A percentile compares a stretch with the other conserved stretches of the same genome.
phyloP scores from a whole-genome alignment of 371 early-diverging fungal genomes.

The Mycotypha africana region DNA sequence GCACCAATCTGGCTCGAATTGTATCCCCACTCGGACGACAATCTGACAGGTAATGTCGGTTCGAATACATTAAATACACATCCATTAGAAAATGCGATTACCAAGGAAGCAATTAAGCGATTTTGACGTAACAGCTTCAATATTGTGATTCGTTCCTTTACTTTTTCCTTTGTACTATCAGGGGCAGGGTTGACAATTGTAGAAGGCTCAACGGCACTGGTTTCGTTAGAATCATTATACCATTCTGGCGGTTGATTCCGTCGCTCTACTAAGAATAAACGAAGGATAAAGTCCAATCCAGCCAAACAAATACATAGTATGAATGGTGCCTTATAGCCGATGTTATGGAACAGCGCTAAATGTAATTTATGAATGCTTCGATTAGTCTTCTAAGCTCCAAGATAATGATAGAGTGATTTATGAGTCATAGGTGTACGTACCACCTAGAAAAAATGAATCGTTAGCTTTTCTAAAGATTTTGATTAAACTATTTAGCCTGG shows the following conservation, averaged over 20 bases:
- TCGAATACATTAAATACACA: slow-evolving; percentile 18
- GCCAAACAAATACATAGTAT: slow-evolving; percentile 56
- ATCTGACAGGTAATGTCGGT: slow-evolving; percentile 39
- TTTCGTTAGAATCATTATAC: slow-evolving; percentile 2
- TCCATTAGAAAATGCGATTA: slow-evolving; percentile 19
- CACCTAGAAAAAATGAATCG: no score
- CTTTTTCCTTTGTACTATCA: background rate
- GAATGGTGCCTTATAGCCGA: slow-evolving; percentile 57
- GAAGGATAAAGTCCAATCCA: slow-evolving; percentile 35
- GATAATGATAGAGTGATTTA: no score
- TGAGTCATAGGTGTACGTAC: no score
- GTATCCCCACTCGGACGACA: slow-evolving; percentile 34
- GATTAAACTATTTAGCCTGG: no score
- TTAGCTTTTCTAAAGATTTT: no score
- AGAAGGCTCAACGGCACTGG: background rate
- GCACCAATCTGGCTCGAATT: slow-evolving; percentile 46
- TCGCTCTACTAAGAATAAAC: slow-evolving; percentile 37
- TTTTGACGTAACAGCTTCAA: slow-evolving; percentile 10
- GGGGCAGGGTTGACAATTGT: background rate
- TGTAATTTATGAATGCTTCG: background rate
- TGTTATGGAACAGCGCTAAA: slow-evolving; percentile 38
- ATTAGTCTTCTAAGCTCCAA: no score
- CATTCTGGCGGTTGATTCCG: slow-evolving; percentile 17
- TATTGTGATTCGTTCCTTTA: slow-evolving; percentile 4
- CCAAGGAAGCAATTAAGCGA: slow-evolving; percentile 14